Base-by-base conservation (phyloP, 2,329 filamentous ascomycete species). In the Paecilomyces dactylethromorphus region DNA sequence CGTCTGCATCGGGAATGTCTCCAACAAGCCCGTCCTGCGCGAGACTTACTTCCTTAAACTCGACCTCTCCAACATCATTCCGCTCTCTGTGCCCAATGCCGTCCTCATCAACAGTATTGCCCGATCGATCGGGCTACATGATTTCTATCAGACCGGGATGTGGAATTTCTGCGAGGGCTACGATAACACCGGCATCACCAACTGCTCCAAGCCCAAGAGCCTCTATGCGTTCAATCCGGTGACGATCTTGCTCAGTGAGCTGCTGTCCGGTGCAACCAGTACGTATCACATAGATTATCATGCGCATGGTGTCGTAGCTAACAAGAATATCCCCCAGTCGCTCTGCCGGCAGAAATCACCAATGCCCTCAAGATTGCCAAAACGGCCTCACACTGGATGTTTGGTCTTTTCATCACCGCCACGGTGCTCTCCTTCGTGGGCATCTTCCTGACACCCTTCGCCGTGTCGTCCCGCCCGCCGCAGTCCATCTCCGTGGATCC, bases 101-200 rank as follows among this genome's bases (percentile, higher is more conserved):
- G 77, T 82, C 24, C 81, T 96, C 53, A 88, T 96, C 74, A 96
- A 96, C 78, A 91, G 87, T 53, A 92, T 96, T 64, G 91, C 92
- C 3, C 87, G 90, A 56, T 90, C 88, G 22, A 80, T 97, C 57
- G 93, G 92, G 31, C 81, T 97, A 54, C 91, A 96, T 72, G 93
- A 97, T 74, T 97, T 96, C 76, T 97, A 97, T 75, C 89, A 92
- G 68, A 89, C 96, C 29, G 92, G 92, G 5, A 77, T 97, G 49
- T 97, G 93, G 93, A 88, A 87, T 60, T 96, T 89, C 73, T 97
- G 93, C 74, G 90, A 96, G 73, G 92, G 92, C 21, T 95, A 92
- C 74, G 79, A 84, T 58, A 81, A 84, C 65, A 80, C 87, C 75
- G 74, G 75, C 10, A 86, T 94, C 62, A 93, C 90, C 0, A 77